A percentile compares a stretch with the other conserved stretches of the same genome.
phyloP scores from a whole-genome alignment of 1,284 basidiomycete genomes.

The Mycena sp. region DNA sequence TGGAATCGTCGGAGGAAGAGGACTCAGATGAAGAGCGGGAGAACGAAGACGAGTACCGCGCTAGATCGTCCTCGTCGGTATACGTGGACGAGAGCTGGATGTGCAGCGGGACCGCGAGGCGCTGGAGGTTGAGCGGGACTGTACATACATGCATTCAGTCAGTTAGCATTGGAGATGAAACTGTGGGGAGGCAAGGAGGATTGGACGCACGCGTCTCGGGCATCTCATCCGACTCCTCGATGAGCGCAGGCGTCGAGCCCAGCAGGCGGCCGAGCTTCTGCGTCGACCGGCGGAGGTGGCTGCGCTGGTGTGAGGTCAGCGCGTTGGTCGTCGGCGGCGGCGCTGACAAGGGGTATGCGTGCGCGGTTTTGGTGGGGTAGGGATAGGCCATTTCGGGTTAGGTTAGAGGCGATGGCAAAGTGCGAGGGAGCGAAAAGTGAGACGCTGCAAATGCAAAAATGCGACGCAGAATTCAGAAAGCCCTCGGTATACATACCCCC shows the following conservation, averaged over 20 bases:
- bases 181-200: not conserved
- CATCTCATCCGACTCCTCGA: constrained; percentile 46
- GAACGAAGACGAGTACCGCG: constrained; percentile 7
- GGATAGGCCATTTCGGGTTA: no score
- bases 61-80: constrained; percentile 15
- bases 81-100: constrained; percentile 37
- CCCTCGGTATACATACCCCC: no score
- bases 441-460: no score
- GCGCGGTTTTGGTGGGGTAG: constrained; percentile 46
- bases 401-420: no score
- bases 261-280: constrained; percentile 69
- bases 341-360: constrained; percentile 64
- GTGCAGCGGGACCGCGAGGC: constrained; percentile 18
- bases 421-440: no score
- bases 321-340: constrained; percentile 69
- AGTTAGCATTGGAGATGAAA: not conserved
- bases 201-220: not conserved
- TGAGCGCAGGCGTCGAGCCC: constrained; percentile 65
- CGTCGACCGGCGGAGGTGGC: constrained; percentile 63
- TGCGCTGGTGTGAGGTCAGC: constrained; percentile 60
- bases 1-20: constrained; percentile 23
- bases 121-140: constrained; percentile 15
- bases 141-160: not conserved
- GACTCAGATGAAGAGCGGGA: constrained; percentile 2
- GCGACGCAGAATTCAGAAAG: no score